Conservation (phyloP, 2,329 filamentous ascomycete species). For the Colletotrichum falcatum region DNA sequence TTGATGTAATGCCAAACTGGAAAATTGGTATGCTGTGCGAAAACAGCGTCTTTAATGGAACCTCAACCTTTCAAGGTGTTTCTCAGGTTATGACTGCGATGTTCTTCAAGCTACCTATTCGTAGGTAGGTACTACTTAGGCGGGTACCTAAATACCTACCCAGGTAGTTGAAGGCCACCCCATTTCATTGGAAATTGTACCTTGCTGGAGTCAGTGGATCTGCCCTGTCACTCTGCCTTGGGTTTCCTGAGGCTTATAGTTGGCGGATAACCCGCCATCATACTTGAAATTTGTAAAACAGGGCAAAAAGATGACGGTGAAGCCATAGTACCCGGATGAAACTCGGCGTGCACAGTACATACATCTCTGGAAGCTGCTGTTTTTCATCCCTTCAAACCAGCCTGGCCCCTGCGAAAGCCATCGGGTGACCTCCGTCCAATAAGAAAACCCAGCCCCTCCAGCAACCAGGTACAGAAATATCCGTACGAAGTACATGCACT, state of each 20-base stretch:
- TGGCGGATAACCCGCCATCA: neutral
- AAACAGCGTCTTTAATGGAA: neutral
- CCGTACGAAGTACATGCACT: conserved; percentile 17
- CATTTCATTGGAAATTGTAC: neutral
- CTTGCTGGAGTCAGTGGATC: neutral
- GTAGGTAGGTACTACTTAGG: too few relatives aligned
- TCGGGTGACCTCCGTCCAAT: conserved; percentile 26
- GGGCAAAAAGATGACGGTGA: neutral
- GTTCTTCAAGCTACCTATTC: too few relatives aligned
- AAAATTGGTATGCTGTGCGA: neutral
- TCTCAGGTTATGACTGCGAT: neutral
- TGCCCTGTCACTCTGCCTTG: neutral
- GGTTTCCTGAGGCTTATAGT: neutral
- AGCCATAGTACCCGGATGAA: neutral
- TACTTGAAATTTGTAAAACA: neutral
- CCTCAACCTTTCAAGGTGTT: neutral
- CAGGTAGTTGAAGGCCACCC: too few relatives aligned
- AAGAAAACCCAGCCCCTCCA: conserved; percentile 27
- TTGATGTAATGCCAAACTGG: neutral
- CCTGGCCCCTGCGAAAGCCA: conserved; percentile 25
- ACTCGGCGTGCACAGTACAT: conserved; percentile 20
- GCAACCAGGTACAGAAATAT: conserved; percentile 32
- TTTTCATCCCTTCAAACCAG: conserved; percentile 29
- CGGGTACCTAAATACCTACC: too few relatives aligned
- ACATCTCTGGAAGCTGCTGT: conserved; percentile 4